A percentile compares a stretch with the other conserved stretches of the same genome.
Evolutionary conservation across 169 alveolate genomes (phyloP).

Genomic region (Cardiosporidium cionae): DNA sequence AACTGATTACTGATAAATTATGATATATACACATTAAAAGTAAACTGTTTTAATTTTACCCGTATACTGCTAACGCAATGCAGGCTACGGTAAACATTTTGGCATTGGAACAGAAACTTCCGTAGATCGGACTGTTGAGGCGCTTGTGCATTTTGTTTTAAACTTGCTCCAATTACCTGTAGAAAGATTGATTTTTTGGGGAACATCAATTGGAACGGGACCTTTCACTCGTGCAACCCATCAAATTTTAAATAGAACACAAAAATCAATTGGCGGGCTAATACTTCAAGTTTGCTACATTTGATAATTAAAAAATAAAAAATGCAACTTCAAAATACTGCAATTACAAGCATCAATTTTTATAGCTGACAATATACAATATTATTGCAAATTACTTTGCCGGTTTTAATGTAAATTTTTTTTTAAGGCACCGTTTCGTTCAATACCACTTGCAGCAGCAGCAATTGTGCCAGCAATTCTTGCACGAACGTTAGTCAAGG

Average conservation of each 20-base stretch:
- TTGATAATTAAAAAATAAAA: too few relatives aligned
- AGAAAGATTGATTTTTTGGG: conserved; percentile 42
- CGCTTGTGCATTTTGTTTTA: conserved; percentile 25
- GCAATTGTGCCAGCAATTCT: conserved; percentile 38
- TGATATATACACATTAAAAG: too few relatives aligned
- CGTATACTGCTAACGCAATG: neutral
- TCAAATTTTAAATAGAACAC: neutral
- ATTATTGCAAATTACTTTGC: too few relatives aligned
- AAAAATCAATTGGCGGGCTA: conserved; percentile 8
- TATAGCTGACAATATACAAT: too few relatives aligned
- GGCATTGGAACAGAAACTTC: conserved; percentile 49
- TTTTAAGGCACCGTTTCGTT: conserved; percentile 51
- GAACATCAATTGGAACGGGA: conserved; percentile 52
- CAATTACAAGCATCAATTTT: too few relatives aligned
- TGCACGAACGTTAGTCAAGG: conserved; percentile 31
- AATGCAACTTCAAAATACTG: too few relatives aligned
- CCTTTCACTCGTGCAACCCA: conserved; percentile 51
- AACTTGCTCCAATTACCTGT: conserved; percentile 42
- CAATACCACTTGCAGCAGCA: conserved; percentile 49
- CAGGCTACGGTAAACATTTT: conserved; percentile 31
- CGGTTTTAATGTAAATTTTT: too few relatives aligned
- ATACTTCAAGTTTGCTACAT: conserved; percentile 4
- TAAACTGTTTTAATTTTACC: too few relatives aligned
- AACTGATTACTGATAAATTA: too few relatives aligned
- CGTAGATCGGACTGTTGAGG: conserved; percentile 38